Evolutionary conservation across 345 rosid species (phyloP).

Genomic region (Gossypium sturtianum): DNA sequence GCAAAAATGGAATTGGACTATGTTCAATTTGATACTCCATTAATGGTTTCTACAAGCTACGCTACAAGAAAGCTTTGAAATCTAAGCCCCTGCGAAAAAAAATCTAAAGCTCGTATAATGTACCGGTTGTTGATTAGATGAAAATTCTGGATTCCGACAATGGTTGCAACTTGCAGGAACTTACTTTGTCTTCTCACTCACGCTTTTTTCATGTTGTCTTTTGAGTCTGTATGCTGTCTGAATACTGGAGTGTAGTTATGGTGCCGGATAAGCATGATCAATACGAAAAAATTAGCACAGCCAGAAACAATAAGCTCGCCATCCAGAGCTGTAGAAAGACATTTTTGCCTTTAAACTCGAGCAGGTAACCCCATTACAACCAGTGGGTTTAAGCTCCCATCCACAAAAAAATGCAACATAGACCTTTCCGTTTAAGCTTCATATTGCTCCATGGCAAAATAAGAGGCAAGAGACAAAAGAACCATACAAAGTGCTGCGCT

Average conservation of each 20-base stretch:
- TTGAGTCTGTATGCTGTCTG: slow-evolving; percentile 18
- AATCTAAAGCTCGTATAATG: neutral
- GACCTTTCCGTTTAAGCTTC: slow-evolving; percentile 19
- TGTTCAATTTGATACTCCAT: neutral
- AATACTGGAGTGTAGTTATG: slow-evolving; percentile 53
- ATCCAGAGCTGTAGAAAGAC: slow-evolving; percentile 81
- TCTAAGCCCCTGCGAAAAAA: neutral
- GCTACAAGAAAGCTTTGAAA: neutral
- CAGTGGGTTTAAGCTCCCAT: slow-evolving; percentile 84
- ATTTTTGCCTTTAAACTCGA: neutral
- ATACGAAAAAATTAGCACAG: slow-evolving; percentile 50
- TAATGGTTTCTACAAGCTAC: neutral
- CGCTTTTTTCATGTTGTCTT: slow-evolving; percentile 26
- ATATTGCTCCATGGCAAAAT: slow-evolving; percentile 84
- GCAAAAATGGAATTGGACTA: neutral
- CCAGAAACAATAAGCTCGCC: slow-evolving; percentile 66
- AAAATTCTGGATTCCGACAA: neutral
- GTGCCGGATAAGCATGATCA: slow-evolving; percentile 18
- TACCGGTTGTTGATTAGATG: neutral
- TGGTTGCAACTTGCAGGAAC: neutral
- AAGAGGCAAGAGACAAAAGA: slow-evolving; percentile 77
- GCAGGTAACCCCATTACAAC: slow-evolving; percentile 36
- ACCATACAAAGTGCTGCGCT: slow-evolving; percentile 91
- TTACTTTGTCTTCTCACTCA: slow-evolving; percentile 17
- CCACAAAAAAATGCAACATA: slow-evolving; percentile 55